Percentiles rank a stretch among this genome's conserved stretches.
Evolutionary conservation across 176 grass and related monocot genomes (phyloP).

Genomic region (Zea luxurians): DNA sequence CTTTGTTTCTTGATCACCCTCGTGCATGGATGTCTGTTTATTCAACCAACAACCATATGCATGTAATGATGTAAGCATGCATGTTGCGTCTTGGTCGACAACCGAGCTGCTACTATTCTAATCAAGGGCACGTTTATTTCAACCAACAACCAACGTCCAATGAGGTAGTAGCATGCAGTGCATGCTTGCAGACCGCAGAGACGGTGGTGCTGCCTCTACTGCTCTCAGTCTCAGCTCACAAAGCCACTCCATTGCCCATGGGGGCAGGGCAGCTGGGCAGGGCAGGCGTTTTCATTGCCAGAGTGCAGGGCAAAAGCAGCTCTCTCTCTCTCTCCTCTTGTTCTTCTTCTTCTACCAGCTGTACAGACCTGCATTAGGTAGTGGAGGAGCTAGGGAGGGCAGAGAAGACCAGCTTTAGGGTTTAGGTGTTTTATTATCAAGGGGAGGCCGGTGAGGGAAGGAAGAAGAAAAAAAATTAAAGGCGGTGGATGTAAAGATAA

Average conservation of each 20-base stretch:
- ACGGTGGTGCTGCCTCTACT: not conserved
- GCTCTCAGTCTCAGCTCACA: conserved; percentile 11
- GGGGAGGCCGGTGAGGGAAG: not conserved
- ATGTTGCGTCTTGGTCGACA: no score
- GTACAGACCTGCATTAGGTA: conserved; percentile 61
- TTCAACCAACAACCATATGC: no score
- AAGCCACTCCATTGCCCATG: conserved; percentile 52
- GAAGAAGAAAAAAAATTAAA: conserved; percentile 3
- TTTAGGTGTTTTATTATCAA: conserved; percentile 36
- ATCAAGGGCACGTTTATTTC: no score
- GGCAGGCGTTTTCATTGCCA: conserved; percentile 48
- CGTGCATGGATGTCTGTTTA: no score
- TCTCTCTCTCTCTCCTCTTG: no score
- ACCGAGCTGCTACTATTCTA: no score
- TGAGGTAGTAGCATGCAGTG: not conserved
- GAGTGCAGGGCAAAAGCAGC: conserved; percentile 44
- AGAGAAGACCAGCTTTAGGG: conserved; percentile 57
- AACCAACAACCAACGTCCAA: no score
- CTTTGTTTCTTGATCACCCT: no score
- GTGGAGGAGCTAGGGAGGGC: conserved; percentile 45
- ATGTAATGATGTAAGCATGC: no score
- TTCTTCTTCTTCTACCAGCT: conserved; percentile 49
- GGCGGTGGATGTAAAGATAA: conserved; percentile 40
- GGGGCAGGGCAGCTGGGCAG: not conserved
- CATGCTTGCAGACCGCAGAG: conserved; percentile 1